These are phyloP conservation scores for Thelonectria rubi DNA, from an alignment of 2,329 filamentous ascomycete genomes.

Conservation along the genomic window DNA sequence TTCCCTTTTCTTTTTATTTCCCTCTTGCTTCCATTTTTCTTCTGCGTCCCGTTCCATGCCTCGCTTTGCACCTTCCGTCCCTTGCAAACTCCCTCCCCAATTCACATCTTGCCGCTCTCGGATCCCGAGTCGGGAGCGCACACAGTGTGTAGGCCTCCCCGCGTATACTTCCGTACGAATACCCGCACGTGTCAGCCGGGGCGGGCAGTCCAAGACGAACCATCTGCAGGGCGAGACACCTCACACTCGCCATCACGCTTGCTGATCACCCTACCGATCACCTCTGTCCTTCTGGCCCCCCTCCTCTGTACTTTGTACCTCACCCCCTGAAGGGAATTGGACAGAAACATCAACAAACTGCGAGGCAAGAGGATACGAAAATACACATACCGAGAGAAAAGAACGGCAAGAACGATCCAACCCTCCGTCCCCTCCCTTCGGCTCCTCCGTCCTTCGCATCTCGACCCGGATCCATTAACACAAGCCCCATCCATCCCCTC, in stretches of 20 bases:
- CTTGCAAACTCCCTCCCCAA: background rate
- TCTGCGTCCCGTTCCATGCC: background rate
- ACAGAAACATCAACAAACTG: background rate
- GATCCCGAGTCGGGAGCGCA: slow-evolving; percentile 22
- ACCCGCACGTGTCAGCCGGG: slow-evolving; percentile 12
- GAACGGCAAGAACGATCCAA: background rate
- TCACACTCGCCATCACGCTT: background rate
- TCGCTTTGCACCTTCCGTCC: too few relatives aligned
- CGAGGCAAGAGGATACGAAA: too few relatives aligned
- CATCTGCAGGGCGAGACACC: slow-evolving; percentile 15
- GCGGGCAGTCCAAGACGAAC: slow-evolving; percentile 13
- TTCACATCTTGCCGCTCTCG: background rate
- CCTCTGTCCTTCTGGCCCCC: too few relatives aligned
- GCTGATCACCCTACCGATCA: slow-evolving; percentile 1
- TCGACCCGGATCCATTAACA: background rate
- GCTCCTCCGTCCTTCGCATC: background rate
- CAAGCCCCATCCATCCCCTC: background rate
- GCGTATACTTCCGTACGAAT: background rate
- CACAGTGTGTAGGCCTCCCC: background rate
- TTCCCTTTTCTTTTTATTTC: background rate
- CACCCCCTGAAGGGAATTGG: background rate
- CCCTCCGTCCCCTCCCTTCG: background rate
- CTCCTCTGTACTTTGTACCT: too few relatives aligned
- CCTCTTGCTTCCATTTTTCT: background rate
- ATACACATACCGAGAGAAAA: background rate